A percentile compares a stretch with the other conserved stretches of the same genome.
Evolutionary conservation across 305 asterid genomes (phyloP).

Genomic region (Solanum hybrid): DNA sequence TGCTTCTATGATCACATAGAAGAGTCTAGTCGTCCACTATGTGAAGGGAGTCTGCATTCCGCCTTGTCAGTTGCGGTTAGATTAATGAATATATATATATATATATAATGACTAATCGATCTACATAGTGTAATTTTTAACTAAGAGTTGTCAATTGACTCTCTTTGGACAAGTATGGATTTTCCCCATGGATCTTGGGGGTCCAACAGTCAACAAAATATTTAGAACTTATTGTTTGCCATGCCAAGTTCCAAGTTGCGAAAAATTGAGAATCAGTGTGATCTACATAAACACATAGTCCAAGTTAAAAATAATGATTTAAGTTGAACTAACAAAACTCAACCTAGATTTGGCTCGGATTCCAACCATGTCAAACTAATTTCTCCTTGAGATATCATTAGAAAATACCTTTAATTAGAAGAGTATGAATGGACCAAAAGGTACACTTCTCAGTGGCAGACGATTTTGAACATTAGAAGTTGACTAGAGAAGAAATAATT

Average conservation of each 20-base stretch:
- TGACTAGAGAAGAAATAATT: neutral
- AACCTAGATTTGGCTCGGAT: neutral
- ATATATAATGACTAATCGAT: too few relatives aligned
- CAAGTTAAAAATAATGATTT: neutral
- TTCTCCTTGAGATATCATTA: neutral
- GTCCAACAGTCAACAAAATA: neutral
- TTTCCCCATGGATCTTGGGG: neutral
- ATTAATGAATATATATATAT: too few relatives aligned
- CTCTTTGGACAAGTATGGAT: neutral
- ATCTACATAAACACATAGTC: neutral
- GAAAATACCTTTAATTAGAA: neutral
- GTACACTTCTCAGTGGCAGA: neutral
- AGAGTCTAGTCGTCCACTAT: neutral
- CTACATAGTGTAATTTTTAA: neutral
- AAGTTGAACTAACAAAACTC: neutral
- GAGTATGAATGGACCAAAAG: neutral
- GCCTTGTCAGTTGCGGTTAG: too few relatives aligned
- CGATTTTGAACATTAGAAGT: neutral
- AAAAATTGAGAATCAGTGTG: neutral
- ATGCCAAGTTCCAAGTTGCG: neutral
- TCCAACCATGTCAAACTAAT: neutral
- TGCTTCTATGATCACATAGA: neutral
- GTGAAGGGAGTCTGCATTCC: too few relatives aligned
- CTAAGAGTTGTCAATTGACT: neutral
- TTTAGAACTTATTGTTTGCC: neutral